These are phyloP conservation scores for Taphrina communis DNA, from an alignment of 1,139 yeast species.

Conservation along the genomic window DNA sequence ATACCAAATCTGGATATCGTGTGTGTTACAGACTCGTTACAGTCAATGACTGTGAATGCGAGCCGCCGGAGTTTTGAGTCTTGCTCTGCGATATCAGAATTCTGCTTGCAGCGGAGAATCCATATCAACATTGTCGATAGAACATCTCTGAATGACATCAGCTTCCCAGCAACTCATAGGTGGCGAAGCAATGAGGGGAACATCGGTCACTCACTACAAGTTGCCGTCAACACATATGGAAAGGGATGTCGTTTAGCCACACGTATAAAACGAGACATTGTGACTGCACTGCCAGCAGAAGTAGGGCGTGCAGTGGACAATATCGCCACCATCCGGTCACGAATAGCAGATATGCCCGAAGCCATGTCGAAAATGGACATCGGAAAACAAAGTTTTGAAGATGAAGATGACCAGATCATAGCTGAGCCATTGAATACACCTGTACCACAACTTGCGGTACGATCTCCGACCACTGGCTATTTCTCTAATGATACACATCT, in stretches of 20 bases:
- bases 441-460: constrained; percentile 10
- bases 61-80: constrained; percentile 12
- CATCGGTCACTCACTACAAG: constrained; percentile 72
- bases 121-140: constrained; percentile 82
- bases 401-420: constrained; percentile 28
- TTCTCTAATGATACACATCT: constrained; percentile 65
- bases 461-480: constrained; percentile 65
- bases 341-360: constrained; percentile 69
- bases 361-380: constrained; percentile 51
- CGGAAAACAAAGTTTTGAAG: not conserved
- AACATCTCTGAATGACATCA: constrained; percentile 74
- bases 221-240: constrained; percentile 86
- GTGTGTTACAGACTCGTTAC: constrained; percentile 31
- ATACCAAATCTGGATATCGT: constrained; percentile 22
- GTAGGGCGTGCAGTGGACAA: constrained; percentile 56
- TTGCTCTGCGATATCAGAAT: constrained; percentile 13
- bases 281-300: constrained; percentile 68
- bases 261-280: constrained; percentile 76
- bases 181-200: constrained; percentile 46
- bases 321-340: constrained; percentile 59
- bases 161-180: constrained; percentile 69
- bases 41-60: not conserved
- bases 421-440: constrained; percentile 38
- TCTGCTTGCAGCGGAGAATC: constrained; percentile 56
- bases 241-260: constrained; percentile 88